Percentiles rank a stretch among this genome's conserved stretches.
phyloP scores from a whole-genome alignment of 306 rosid genomes.

The Geum urbanum region DNA sequence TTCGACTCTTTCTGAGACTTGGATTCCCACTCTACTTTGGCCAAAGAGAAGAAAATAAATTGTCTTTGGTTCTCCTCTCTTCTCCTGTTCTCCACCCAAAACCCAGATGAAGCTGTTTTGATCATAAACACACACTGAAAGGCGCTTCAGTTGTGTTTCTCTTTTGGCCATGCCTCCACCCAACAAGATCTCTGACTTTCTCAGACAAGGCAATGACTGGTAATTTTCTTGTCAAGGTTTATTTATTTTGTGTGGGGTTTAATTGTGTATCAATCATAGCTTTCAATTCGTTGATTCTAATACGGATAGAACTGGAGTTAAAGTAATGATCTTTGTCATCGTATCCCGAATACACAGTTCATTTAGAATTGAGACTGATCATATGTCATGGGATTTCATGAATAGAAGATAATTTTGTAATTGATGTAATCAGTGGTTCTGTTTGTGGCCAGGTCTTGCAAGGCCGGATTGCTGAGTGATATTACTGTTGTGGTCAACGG shows the following conservation, averaged over 20 bases:
- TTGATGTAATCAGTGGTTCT: conserved; percentile 21
- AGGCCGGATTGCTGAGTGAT: conserved; percentile 68
- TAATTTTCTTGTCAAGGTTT: conserved; percentile 21
- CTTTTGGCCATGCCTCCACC: conserved; percentile 65
- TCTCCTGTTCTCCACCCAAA: conserved; percentile 25
- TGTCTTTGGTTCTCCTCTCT: conserved; percentile 27
- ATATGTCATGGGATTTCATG: not conserved
- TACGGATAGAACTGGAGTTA: not conserved
- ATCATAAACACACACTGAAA: conserved; percentile 23
- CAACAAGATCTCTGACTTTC: conserved; percentile 71
- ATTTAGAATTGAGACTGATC: not conserved
- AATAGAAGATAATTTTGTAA: not conserved
- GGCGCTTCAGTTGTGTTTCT: conserved; percentile 16
- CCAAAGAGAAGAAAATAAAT: not conserved
- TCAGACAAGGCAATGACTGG: conserved; percentile 74
- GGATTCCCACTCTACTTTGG: conserved; percentile 2
- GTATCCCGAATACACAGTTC: not conserved
- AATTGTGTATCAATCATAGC: not conserved
- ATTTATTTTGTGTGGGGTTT: not conserved
- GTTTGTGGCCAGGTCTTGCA: conserved; percentile 53
- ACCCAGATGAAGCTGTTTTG: conserved; percentile 35
- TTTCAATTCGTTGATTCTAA: no score
- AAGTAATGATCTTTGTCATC: not conserved
- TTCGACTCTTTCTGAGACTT: conserved; percentile 1
- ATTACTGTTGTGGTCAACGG: conserved; percentile 51